Percentiles rank a stretch among this genome's conserved stretches.
These are phyloP conservation scores for Cudoniella acicularis DNA, from an alignment of 495 filamentous ascomycete genomes.

Conservation along the genomic window DNA sequence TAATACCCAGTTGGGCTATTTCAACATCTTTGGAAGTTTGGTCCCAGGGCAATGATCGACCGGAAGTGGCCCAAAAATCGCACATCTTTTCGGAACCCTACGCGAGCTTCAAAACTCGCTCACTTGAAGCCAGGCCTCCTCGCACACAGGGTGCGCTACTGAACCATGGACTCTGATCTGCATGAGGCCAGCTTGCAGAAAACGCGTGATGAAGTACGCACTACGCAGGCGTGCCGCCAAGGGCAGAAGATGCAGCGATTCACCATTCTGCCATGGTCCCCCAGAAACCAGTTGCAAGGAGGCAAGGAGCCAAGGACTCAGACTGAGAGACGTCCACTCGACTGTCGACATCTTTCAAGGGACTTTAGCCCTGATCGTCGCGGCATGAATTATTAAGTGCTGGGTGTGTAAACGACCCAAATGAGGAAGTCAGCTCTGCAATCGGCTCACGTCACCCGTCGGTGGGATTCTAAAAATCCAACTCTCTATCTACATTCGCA, in stretches of 20 bases:
- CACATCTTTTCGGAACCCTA: neutral
- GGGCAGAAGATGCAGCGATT: neutral
- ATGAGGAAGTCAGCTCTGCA: neutral
- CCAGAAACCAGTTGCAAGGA: no score
- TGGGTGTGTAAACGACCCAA: neutral
- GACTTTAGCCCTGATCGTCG: neutral
- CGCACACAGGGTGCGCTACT: neutral
- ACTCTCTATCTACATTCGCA: no score
- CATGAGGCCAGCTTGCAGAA: slow-evolving; percentile 8
- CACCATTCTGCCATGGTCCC: no score
- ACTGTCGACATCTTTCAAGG: no score
- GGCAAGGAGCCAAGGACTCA: no score
- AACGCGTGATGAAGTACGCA: neutral
- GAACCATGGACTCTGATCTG: neutral
- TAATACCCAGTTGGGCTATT: neutral
- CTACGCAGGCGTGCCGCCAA: neutral
- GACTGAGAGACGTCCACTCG: no score
- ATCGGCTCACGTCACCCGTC: neutral
- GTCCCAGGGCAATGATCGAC: no score
- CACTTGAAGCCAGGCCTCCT: neutral
- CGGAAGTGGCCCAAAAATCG: neutral
- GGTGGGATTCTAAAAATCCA: neutral
- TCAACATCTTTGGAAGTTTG: no score
- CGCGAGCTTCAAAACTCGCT: neutral
- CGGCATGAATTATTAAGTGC: no score